Base-by-base conservation (phyloP, 139 green algal genomes). In the Tetratostichococcus sp. region DNA sequence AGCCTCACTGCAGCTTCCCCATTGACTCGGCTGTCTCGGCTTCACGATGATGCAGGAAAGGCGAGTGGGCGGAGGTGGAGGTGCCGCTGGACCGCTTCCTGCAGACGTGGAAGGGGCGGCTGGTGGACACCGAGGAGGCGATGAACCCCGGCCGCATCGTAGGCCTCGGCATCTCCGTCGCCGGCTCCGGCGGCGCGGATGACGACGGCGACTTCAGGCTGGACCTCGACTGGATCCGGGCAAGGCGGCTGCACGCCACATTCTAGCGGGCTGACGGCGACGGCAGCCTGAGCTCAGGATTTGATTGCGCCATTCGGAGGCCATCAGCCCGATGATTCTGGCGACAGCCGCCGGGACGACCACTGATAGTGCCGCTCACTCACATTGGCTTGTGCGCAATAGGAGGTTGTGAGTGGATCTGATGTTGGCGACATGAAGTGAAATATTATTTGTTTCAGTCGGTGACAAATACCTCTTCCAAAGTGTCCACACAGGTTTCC, bases 71-170 rank as follows among this genome's bases (percentile, higher is more conserved):
- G 28, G 80, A 87, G 43, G 84, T 90, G 6, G 72, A 79, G 31
- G 75, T 90, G 2, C 86, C 86, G 14, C 43, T 90, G 42, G 32
- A 59, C 4, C 75, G 73, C 28, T 90, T 90, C 77, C 43, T 89
- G 71, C 76, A 88, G 28, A 90, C 86, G 5, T 85, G 77, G 75
- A 78, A 77, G 39, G 86, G 86, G 30, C 76, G 73, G 69, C 59
- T 90, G 30, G 78, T 90, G 30, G 83, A 89, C 32, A 59, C 58
- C 28, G 35, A 79, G 21, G 71, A 77, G 0, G 76, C 87, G 39
- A 80, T 90, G 57, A 84, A 86, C 42, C 57, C 74, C n/a, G 67
- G 74, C n/a, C 74, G 83, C 28, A 77, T 90, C 28, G 75, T 82
- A 2, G 71, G 66, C 43, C 19, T 90, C 4, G 83, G 86, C 39